Evolutionary conservation across 768 basidiomycete species (phyloP).

Genomic region (Naganishia onofrii): DNA sequence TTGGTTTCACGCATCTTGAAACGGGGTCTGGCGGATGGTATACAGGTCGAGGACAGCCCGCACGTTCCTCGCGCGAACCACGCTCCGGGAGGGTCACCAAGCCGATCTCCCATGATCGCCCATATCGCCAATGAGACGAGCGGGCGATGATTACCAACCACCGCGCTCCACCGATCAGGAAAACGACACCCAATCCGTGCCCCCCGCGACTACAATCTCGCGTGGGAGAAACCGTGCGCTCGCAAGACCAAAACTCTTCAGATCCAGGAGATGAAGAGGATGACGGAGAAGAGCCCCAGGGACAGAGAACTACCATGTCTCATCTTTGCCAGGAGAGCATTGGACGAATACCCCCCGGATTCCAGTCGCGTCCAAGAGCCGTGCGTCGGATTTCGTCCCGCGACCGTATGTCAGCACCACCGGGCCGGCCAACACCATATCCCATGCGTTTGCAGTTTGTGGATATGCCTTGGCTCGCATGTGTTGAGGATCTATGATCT

Average conservation of each 20-base stretch:
- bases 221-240: conserved; percentile 26
- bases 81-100: not conserved
- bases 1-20: too few relatives aligned
- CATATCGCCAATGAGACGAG: not conserved
- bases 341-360: conserved; percentile 55
- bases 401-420: conserved; percentile 36
- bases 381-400: conserved; percentile 51
- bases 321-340: conserved; percentile 35
- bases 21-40: too few relatives aligned
- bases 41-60: too few relatives aligned
- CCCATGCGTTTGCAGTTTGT: conserved; percentile 49
- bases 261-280: conserved; percentile 48
- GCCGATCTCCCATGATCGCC: not conserved
- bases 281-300: conserved; percentile 31
- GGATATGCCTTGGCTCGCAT: conserved; percentile 50
- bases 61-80: too few relatives aligned
- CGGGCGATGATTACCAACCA: conserved; percentile 23
- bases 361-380: conserved; percentile 54
- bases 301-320: conserved; percentile 24
- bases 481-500: conserved; percentile 52
- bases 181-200: conserved; percentile 22
- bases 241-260: conserved; percentile 36
- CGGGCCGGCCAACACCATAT: conserved; percentile 41
- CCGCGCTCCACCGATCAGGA: conserved; percentile 44
- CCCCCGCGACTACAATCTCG: conserved; percentile 33